phyloP scores from a whole-genome alignment of 306 rosid species.

The Psophocarpus tetragonolobus region DNA sequence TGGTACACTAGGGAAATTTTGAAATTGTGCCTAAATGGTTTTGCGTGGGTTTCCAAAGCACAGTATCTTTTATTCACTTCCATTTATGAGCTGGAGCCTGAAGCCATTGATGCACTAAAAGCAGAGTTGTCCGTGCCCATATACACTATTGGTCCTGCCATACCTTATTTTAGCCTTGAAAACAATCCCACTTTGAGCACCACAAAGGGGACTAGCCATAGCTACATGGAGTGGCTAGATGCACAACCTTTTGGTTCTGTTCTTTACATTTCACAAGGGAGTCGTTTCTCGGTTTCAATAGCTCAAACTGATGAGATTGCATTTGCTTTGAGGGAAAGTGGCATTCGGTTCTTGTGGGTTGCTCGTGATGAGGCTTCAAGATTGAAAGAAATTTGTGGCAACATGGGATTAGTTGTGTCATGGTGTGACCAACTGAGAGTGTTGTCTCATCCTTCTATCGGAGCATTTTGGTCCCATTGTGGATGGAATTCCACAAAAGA shows the following conservation, averaged over 20 bases:
- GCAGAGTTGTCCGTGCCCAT: conserved; percentile 26
- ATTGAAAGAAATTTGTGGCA: conserved; percentile 34
- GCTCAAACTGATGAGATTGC: conserved; percentile 48
- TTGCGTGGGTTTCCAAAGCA: conserved; percentile 29
- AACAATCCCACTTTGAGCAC: background rate
- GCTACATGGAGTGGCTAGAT: conserved; percentile 50
- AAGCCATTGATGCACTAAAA: conserved; percentile 37
- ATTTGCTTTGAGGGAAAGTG: conserved; percentile 27
- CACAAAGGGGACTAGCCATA: background rate
- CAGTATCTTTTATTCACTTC: conserved; percentile 43
- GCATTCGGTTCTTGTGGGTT: conserved; percentile 38
- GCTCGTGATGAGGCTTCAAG: conserved; percentile 28
- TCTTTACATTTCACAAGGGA: conserved; percentile 52
- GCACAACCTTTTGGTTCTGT: conserved; percentile 42
- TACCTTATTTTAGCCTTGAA: conserved; percentile 29
- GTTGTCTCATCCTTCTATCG: conserved; percentile 41
- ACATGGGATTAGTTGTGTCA: conserved; percentile 33
- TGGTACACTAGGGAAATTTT: background rate
- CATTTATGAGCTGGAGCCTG: conserved; percentile 47
- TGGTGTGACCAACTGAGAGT: conserved; percentile 66
- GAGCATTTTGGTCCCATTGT: conserved; percentile 61
- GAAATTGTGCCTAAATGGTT: conserved; percentile 6
- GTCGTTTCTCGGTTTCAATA: conserved; percentile 37
- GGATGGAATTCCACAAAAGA: conserved; percentile 61
- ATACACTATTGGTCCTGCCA: conserved; percentile 47